These are phyloP conservation scores for Lichtheimia hyalospora DNA, from an alignment of 371 early-diverging fungal genomes.

Conservation along the genomic window DNA sequence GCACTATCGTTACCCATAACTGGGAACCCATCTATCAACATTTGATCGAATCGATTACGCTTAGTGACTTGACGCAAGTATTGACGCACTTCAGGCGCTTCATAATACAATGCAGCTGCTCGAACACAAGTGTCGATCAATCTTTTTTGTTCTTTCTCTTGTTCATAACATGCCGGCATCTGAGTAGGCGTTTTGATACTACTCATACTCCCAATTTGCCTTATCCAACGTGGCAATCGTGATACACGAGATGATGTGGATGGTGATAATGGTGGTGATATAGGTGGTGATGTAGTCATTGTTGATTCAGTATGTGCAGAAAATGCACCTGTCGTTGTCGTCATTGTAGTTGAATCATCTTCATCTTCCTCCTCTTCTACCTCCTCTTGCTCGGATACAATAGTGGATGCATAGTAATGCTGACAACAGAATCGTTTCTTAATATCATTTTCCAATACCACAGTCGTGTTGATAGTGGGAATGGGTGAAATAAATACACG, in stretches of 20 bases:
- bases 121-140: background rate
- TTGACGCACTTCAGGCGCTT: constrained; percentile 18
- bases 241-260: background rate
- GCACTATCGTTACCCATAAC: background rate
- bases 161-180: background rate
- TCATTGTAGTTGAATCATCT: background rate
- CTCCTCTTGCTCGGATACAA: too few relatives aligned
- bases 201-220: constrained; percentile 7
- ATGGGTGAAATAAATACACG: constrained; percentile 23
- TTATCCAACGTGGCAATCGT: constrained; percentile 12
- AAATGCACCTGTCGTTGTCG: background rate
- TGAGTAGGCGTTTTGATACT: background rate
- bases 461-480: constrained; percentile 6
- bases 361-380: background rate
- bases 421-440: background rate
- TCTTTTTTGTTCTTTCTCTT: background rate
- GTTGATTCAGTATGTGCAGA: background rate
- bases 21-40: constrained; percentile 10
- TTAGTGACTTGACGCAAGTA: constrained; percentile 17
- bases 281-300: constrained; percentile 4
- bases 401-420: background rate
- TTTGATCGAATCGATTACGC: constrained; percentile 14
- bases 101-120: constrained; percentile 18
- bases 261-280: constrained; percentile 8
- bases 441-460: background rate